phyloP scores from a whole-genome alignment of 2,329 filamentous ascomycete genomes.

The Dothidotthia symphoricarpi region DNA sequence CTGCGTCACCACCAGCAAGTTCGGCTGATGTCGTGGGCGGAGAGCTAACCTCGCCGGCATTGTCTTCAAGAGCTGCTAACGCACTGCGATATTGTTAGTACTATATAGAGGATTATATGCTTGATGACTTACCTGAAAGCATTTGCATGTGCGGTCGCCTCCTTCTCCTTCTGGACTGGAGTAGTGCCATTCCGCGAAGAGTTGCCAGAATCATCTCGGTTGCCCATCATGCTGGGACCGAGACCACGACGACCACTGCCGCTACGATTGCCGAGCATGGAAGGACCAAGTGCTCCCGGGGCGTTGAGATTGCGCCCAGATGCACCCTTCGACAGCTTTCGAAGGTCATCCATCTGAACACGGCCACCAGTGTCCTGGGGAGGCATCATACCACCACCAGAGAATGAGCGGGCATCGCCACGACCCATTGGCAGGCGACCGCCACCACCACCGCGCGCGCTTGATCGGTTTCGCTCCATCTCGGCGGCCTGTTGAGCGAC shows the following conservation, averaged over 20 bases:
- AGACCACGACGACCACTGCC: slow-evolving; percentile 80
- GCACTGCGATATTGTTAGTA: slow-evolving; percentile 45
- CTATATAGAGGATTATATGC: neutral
- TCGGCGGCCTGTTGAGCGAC: slow-evolving; percentile 82
- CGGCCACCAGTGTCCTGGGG: slow-evolving; percentile 73
- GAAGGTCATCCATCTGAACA: slow-evolving; percentile 87
- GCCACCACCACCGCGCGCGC: slow-evolving; percentile 67
- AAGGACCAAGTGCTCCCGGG: slow-evolving; percentile 67
- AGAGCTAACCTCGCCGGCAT: slow-evolving; percentile 59
- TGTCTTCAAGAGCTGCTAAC: slow-evolving; percentile 52
- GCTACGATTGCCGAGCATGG: slow-evolving; percentile 82
- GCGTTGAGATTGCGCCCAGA: slow-evolving; percentile 58
- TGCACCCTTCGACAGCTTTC: slow-evolving; percentile 67
- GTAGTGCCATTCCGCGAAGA: slow-evolving; percentile 90
- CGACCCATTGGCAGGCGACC: slow-evolving; percentile 74
- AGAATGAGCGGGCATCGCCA: slow-evolving; percentile 84
- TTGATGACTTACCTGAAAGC: slow-evolving; percentile 78
- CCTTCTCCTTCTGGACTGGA: slow-evolving; percentile 62
- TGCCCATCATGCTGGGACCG: slow-evolving; percentile 66
- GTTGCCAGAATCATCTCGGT: slow-evolving; percentile 79
- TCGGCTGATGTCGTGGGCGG: slow-evolving; percentile 62
- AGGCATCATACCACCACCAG: slow-evolving; percentile 65
- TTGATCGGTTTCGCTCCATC: slow-evolving; percentile 56
- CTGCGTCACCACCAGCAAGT: slow-evolving; percentile 20
- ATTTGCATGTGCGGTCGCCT: slow-evolving; percentile 71